Base-by-base conservation (phyloP, 2,329 filamentous ascomycete species). In the Bipolaris sorokiniana region DNA sequence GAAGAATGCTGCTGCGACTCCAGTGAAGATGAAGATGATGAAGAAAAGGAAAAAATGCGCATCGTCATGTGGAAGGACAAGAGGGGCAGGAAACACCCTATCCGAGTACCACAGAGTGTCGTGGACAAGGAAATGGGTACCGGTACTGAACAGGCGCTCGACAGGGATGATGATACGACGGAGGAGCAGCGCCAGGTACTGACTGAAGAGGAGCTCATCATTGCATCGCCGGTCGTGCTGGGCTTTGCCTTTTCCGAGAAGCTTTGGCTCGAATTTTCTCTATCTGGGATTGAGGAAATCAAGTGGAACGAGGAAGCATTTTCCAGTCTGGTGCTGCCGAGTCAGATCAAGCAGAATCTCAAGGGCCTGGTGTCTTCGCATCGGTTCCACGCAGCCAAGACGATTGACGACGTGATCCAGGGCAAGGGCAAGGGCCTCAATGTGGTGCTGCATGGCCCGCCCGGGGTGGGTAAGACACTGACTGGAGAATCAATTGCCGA, bases 231-330 rank as follows among this genome's bases (percentile, higher is more conserved):
- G 0, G 88, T 96, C 0, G 90, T 96, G 0, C 83, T 96, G 1
- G 93, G 92, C 0, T 97, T 96, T 67, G 86, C 91, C 0, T 96
- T 97, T 73, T 87, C 86, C 1, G 91, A 96, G 76, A 97, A 96
- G 77, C 81, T 91, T 9, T 97, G 92, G 93, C 84, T 96, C 0
- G 91, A 97, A 73, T 92, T 97, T 67, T 88, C 87, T 0, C 88
- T 97, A 18, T 90, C 89, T 0, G 88, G 88, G 0, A 84, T 97
- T 60, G 84, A 86, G 42, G 90, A 96, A 3, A 94, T 97, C 60
- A 83, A 87, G 34, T 97, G 90, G 90, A 94, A 96, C 68, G 86
- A 90, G 40, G 83, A 86, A 13, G 92, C 92, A 0, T 97, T 95
- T 76, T 86, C 90, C 47, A 92, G 89, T 0, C 81, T 97, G 28